Evolutionary conservation across 225 moss, liverwort and hornwort genomes (phyloP).

Genomic region (Physcomitrellopsis africana): DNA sequence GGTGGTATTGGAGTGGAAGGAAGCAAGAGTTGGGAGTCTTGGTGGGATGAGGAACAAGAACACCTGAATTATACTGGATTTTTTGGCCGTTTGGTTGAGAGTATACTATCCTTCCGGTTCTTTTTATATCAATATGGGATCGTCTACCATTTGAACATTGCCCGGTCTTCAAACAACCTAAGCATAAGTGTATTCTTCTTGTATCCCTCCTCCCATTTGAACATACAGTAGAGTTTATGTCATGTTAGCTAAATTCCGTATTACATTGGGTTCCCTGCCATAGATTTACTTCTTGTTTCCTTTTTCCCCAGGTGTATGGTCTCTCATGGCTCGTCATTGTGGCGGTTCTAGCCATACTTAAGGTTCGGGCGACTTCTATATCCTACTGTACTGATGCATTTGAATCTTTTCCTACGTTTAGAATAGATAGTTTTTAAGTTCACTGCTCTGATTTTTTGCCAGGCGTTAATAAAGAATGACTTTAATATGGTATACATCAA

Average conservation of each 20-base stretch:
- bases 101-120: slow-evolving; percentile 68
- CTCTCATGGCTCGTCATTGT: slow-evolving; percentile 93
- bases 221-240: not conserved
- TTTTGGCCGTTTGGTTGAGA: slow-evolving; percentile 72
- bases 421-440: too few species aligned
- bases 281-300: not conserved
- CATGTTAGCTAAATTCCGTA: not conserved
- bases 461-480: not conserved
- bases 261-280: not conserved
- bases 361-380: slow-evolving; percentile 43
- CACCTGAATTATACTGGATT: slow-evolving; percentile 74
- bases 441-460: too few species aligned
- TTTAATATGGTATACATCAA: not conserved
- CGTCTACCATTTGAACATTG: slow-evolving; percentile 78
- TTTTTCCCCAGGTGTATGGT: slow-evolving; percentile 72
- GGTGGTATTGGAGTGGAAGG: slow-evolving; percentile 91
- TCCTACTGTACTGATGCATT: not conserved
- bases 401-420: not conserved
- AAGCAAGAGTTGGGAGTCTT: slow-evolving; percentile 94
- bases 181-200: slow-evolving; percentile 60
- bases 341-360: slow-evolving; percentile 76
- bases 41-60: slow-evolving; percentile 97
- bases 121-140: slow-evolving; percentile 91
- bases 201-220: not conserved
- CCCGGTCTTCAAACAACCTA: slow-evolving; percentile 37